Evolutionary conservation across 2,329 filamentous ascomycete genomes (phyloP).

Genomic region (Akanthomyces uredinophilus): DNA sequence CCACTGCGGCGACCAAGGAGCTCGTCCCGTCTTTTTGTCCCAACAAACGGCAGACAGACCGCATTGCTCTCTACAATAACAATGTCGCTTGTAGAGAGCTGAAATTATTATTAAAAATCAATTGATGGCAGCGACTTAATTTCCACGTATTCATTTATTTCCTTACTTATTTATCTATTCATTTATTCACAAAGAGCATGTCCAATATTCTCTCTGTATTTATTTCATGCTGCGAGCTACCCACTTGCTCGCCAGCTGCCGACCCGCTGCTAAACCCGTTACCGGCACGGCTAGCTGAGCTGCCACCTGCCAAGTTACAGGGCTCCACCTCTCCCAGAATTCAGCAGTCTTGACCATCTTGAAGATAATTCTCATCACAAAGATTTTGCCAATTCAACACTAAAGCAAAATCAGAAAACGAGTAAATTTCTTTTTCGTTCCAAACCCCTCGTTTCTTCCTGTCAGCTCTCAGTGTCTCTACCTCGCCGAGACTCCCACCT

Average conservation of each 20-base stretch:
- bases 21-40: not conserved
- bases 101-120: too few species aligned
- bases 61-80: too few species aligned
- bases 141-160: too few species aligned
- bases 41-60: not conserved
- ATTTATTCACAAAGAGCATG: too few species aligned
- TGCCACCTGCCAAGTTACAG: not conserved
- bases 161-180: too few species aligned
- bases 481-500: not conserved
- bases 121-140: too few species aligned
- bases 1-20: not conserved
- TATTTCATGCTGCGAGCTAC: too few species aligned
- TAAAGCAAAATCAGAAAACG: not conserved
- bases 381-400: not conserved
- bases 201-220: too few species aligned
- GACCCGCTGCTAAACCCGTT: not conserved
- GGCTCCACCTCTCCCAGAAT: conserved; percentile 2
- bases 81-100: too few species aligned
- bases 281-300: too few species aligned
- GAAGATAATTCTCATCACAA: not conserved
- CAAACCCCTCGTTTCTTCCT: too few species aligned
- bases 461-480: not conserved
- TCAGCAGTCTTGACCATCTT: not conserved
- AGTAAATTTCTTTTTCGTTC: not conserved
- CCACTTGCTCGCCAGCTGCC: not conserved